A percentile compares a stretch with the other conserved stretches of the same genome.
These are phyloP conservation scores for Lepidium aucheri DNA, from an alignment of 345 rosid species.

Conservation along the genomic window DNA sequence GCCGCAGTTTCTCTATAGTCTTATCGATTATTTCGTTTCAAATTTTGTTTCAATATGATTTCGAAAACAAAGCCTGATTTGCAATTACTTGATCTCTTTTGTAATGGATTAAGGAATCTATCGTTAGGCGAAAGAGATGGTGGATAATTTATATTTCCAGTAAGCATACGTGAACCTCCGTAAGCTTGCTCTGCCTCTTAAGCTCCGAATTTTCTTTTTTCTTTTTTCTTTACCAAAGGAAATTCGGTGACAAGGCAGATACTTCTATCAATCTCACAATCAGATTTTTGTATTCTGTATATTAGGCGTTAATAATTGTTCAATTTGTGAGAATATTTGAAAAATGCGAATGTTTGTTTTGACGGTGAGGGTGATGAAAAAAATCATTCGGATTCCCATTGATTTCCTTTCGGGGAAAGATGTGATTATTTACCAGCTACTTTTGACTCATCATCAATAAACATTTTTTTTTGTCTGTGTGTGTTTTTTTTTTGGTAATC, in stretches of 20 bases:
- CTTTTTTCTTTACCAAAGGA: background rate
- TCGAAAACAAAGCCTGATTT: background rate
- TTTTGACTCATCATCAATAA: slow-evolving; percentile 24
- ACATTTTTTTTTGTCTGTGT: accelerated
- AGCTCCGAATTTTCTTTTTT: background rate
- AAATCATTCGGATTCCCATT: slow-evolving; percentile 30
- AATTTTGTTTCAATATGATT: background rate
- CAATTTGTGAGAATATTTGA: background rate
- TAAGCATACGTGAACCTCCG: background rate
- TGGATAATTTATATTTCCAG: background rate
- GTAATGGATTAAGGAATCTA: slow-evolving; percentile 12
- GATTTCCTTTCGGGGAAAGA: background rate
- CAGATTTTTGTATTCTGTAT: too few species aligned
- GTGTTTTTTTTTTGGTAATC: too few species aligned
- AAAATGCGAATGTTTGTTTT: background rate
- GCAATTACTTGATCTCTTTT: slow-evolving; percentile 4
- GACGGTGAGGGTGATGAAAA: slow-evolving; percentile 29
- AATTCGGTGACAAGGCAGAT: background rate
- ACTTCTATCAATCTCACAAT: background rate
- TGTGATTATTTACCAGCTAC: slow-evolving; percentile 25
- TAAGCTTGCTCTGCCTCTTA: background rate
- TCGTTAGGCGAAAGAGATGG: slow-evolving; percentile 23
- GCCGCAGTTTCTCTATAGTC: background rate
- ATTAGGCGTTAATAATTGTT: too few species aligned
- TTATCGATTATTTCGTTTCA: background rate